Conservation (phyloP, 805 yeast species). For the Saturnispora quitensis region DNA sequence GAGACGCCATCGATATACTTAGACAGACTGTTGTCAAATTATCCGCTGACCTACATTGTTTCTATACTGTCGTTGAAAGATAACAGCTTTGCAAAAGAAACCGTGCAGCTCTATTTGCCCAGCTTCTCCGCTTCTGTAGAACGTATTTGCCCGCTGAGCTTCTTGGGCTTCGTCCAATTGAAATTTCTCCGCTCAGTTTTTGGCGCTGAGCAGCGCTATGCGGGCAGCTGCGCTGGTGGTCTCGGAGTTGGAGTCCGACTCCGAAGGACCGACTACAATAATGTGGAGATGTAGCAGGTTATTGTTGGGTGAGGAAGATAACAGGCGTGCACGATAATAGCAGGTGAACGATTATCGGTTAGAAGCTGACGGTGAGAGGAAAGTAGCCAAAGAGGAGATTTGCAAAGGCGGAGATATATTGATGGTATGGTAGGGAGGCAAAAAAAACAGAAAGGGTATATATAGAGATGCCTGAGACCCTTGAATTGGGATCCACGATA, state of each 20-base stretch:
- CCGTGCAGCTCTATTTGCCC: slow-evolving; percentile 19
- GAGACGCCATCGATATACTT: slow-evolving; percentile 29
- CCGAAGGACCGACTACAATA: neutral
- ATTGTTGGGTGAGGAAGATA: neutral
- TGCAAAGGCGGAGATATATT: neutral
- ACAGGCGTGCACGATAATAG: neutral
- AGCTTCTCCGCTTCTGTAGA: neutral
- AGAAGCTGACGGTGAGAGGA: neutral
- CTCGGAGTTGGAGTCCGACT: slow-evolving; percentile 4
- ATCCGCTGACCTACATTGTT: slow-evolving; percentile 21
- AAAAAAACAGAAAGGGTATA: neutral
- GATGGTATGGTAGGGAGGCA: neutral
- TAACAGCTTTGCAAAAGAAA: slow-evolving; percentile 18
- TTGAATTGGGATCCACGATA: too few species aligned
- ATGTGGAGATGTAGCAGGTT: neutral
- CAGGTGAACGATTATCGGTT: neutral
- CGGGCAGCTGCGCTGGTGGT: neutral
- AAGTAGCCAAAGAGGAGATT: neutral
- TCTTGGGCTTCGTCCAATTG: neutral
- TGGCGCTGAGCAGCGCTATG: neutral
- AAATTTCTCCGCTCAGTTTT: neutral
- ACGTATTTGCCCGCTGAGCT: neutral
- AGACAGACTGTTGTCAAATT: slow-evolving; percentile 21
- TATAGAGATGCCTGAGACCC: neutral
- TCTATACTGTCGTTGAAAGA: slow-evolving; percentile 26